phyloP scores from a whole-genome alignment of 352 stramenopile species.

The Aphanomyces astaci region DNA sequence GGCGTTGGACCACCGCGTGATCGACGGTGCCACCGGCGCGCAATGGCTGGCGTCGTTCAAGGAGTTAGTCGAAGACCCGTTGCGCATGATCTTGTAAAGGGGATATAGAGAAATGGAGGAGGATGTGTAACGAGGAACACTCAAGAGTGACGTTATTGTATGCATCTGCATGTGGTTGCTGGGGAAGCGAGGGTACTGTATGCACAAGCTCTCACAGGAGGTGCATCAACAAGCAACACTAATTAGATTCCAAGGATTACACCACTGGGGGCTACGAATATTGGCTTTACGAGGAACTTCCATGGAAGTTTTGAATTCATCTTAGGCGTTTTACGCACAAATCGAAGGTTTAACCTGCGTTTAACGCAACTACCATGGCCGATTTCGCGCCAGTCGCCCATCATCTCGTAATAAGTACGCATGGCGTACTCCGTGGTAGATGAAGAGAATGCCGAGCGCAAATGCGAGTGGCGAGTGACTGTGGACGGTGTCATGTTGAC shows the following conservation, averaged over 20 bases:
- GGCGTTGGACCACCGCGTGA: conserved; percentile 95
- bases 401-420: neutral
- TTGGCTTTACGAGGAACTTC: neutral
- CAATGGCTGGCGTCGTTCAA: conserved; percentile 96
- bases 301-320: neutral
- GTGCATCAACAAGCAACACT: neutral
- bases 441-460: conserved; percentile 19
- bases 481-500: conserved; percentile 14
- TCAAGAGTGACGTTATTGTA: neutral
- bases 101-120: neutral
- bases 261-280: too few relatives aligned
- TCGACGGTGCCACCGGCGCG: conserved; percentile 95
- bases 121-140: neutral
- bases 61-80: conserved; percentile 92
- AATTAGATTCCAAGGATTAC: neutral
- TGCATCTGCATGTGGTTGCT: neutral
- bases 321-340: neutral
- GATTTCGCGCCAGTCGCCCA: too few relatives aligned
- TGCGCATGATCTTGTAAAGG: conserved; percentile 94
- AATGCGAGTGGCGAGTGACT: conserved; percentile 9
- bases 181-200: too few relatives aligned
- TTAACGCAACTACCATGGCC: neutral
- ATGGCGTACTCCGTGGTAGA: neutral
- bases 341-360: neutral
- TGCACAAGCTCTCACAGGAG: too few relatives aligned